A percentile compares a stretch with the other conserved stretches of the same genome.
These are phyloP conservation scores for Chloris gayana DNA, from an alignment of 176 grass and related monocot species.

Conservation along the genomic window DNA sequence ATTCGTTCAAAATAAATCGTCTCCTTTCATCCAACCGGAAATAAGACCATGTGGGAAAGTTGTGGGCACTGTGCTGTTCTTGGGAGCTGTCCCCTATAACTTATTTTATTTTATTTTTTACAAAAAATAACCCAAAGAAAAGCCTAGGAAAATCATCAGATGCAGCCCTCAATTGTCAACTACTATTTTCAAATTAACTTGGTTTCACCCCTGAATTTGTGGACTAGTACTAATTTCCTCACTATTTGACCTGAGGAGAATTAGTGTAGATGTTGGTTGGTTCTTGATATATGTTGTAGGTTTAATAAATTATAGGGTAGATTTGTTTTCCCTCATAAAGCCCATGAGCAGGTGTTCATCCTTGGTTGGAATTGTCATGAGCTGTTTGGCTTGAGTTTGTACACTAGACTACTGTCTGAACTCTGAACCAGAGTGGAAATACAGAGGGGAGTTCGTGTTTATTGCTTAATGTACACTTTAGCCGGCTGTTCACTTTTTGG, in stretches of 20 bases:
- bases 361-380: neutral
- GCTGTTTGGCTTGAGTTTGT: neutral
- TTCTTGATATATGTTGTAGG: conserved; percentile 7
- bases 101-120: too few relatives aligned
- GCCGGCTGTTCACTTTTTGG: neutral
- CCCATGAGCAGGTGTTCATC: neutral
- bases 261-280: neutral
- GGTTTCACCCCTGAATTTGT: neutral
- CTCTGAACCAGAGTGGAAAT: neutral
- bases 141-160: too few relatives aligned
- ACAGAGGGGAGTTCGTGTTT: neutral
- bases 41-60: neutral
- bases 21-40: neutral
- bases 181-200: too few relatives aligned
- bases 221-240: neutral
- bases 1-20: too few relatives aligned
- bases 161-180: too few relatives aligned
- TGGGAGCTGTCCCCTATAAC: too few relatives aligned
- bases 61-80: too few relatives aligned
- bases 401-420: neutral
- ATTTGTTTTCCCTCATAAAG: neutral
- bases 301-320: neutral
- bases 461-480: neutral
- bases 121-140: too few relatives aligned
- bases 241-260: neutral